Evolutionary conservation across 208 protist species (phyloP).

Genomic region (Trypanosoma caninum): DNA sequence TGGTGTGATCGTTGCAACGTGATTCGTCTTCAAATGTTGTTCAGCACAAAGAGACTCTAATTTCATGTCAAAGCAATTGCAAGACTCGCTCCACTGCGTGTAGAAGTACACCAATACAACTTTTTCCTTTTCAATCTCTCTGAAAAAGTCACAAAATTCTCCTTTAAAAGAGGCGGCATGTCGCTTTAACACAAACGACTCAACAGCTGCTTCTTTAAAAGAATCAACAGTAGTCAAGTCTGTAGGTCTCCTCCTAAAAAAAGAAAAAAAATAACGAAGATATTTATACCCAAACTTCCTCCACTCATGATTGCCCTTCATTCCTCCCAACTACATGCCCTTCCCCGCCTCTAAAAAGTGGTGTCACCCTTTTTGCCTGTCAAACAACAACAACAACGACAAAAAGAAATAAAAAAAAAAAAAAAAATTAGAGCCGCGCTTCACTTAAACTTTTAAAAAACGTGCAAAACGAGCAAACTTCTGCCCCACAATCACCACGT

Average conservation of each 20-base stretch:
- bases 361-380: no score
- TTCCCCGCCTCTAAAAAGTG: no score
- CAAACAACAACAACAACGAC: no score
- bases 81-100: slow-evolving; percentile 62
- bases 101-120: slow-evolving; percentile 78
- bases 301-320: no score
- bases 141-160: slow-evolving; percentile 38
- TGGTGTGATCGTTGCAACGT: background rate
- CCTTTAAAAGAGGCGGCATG: slow-evolving; percentile 48
- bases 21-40: background rate
- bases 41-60: slow-evolving; percentile 23
- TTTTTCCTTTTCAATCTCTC: slow-evolving; percentile 26
- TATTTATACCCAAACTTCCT: no score
- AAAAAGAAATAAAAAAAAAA: no score
- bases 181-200: slow-evolving; percentile 12
- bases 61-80: slow-evolving; percentile 40
- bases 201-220: background rate
- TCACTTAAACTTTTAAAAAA: no score
- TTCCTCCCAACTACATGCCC: no score
- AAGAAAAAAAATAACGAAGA: background rate
- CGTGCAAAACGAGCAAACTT: no score
- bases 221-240: background rate
- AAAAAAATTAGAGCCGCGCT: no score
- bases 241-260: background rate
- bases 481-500: no score